A percentile compares a stretch with the other conserved stretches of the same genome.
These are phyloP conservation scores for Camellia oleifera DNA, from an alignment of 179 eudicot genomes.

Conservation along the genomic window DNA sequence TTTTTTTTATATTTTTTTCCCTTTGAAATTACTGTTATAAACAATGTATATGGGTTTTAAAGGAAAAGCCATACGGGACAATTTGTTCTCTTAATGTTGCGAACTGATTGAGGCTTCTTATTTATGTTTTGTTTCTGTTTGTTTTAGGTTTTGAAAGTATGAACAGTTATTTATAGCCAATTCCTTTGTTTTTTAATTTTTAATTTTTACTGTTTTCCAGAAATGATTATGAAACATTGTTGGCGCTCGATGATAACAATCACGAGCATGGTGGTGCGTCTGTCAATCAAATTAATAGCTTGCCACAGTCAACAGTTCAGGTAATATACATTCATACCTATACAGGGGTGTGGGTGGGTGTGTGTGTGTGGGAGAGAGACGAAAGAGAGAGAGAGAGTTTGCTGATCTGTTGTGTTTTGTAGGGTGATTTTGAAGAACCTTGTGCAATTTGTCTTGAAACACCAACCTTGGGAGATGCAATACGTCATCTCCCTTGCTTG, in stretches of 20 bases:
- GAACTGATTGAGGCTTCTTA: background rate
- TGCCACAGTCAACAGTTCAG: slow-evolving; percentile 80
- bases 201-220: slow-evolving; percentile 32
- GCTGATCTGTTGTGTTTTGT: slow-evolving; percentile 20
- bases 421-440: slow-evolving; percentile 63
- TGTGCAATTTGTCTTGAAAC: slow-evolving; percentile 93
- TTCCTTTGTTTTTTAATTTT: background rate
- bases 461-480: slow-evolving; percentile 74
- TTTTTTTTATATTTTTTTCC: background rate
- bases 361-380: background rate
- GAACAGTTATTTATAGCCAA: background rate
- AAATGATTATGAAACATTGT: slow-evolving; percentile 82
- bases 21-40: background rate
- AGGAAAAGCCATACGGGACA: background rate
- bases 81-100: background rate
- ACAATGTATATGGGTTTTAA: background rate
- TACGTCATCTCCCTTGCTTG: slow-evolving; percentile 95
- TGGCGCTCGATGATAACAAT: slow-evolving; percentile 95
- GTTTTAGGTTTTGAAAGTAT: background rate
- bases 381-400: background rate
- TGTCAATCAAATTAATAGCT: slow-evolving; percentile 46
- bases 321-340: slow-evolving; percentile 29
- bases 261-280: slow-evolving; percentile 81
- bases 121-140: background rate
- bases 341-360: background rate